A percentile compares a stretch with the other conserved stretches of the same genome.
phyloP scores from a whole-genome alignment of 2,329 filamentous ascomycete species.

The Xylariaceae sp. region DNA sequence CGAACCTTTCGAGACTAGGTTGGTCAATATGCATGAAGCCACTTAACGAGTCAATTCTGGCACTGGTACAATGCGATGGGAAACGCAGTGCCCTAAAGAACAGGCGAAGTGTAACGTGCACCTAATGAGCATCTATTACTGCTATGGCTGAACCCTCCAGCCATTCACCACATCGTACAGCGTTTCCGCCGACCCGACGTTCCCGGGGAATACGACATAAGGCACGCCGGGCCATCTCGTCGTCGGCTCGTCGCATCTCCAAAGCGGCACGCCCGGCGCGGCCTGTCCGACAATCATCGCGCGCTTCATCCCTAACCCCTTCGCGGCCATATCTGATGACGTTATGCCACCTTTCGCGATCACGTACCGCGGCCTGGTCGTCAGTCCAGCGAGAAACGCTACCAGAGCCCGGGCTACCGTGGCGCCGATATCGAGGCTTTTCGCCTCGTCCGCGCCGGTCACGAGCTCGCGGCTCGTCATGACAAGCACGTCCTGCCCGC shows the following conservation, averaged over 20 bases:
- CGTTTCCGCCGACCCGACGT: slow-evolving; percentile 55
- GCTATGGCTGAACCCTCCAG: slow-evolving; percentile 3
- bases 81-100: too few species aligned
- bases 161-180: slow-evolving; percentile 31
- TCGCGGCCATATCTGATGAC: slow-evolving; percentile 60
- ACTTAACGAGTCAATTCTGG: too few species aligned
- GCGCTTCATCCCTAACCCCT: slow-evolving; percentile 55
- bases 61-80: too few species aligned
- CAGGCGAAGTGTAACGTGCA: too few species aligned
- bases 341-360: slow-evolving; percentile 65
- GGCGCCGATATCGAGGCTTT: slow-evolving; percentile 57
- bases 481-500: slow-evolving; percentile 56
- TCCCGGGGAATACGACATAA: slow-evolving; percentile 60
- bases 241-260: slow-evolving; percentile 56
- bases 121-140: neutral
- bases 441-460: slow-evolving; percentile 50
- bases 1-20: too few species aligned
- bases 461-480: slow-evolving; percentile 61
- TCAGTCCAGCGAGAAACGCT: slow-evolving; percentile 48
- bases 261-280: slow-evolving; percentile 59
- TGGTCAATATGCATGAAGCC: too few species aligned
- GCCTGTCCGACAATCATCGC: slow-evolving; percentile 61
- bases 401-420: slow-evolving; percentile 56
- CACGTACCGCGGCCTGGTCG: slow-evolving; percentile 55
- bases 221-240: slow-evolving; percentile 54